Evolutionary conservation across 805 yeast genomes (phyloP).

Genomic region (Saccharomycopsis babjevae): DNA sequence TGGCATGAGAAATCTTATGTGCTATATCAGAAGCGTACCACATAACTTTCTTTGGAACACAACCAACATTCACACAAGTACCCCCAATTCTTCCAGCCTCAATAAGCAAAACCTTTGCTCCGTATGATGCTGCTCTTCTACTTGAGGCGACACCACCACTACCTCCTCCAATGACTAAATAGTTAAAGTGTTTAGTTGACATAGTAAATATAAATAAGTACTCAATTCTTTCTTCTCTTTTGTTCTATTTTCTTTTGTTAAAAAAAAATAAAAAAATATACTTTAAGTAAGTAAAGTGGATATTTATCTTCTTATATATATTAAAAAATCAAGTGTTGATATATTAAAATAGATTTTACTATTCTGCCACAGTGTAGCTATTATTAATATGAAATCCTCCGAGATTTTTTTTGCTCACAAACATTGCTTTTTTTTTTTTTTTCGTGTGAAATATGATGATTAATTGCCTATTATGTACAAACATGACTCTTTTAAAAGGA

Average conservation of each 20-base stretch:
- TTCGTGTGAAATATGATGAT: background rate
- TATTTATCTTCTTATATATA: background rate
- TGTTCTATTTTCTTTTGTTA: background rate
- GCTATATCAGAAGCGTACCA: slow-evolving; percentile 96
- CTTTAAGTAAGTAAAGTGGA: too few relatives aligned
- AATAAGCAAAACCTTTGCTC: slow-evolving; percentile 75
- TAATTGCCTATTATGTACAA: background rate
- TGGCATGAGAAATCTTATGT: slow-evolving; percentile 58
- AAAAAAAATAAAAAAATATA: too few relatives aligned
- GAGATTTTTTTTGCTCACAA: background rate
- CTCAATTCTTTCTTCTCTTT: background rate
- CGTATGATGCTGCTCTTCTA: slow-evolving; percentile 89
- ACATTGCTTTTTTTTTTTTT: background rate
- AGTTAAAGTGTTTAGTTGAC: slow-evolving; percentile 55
- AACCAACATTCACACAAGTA: slow-evolving; percentile 97
- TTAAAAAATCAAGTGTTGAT: too few relatives aligned
- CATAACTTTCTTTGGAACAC: slow-evolving; percentile 98
- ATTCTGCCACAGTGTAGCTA: background rate
- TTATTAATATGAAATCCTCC: background rate
- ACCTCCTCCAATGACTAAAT: slow-evolving; percentile 96
- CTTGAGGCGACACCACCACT: slow-evolving; percentile 99
- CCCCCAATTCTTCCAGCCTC: slow-evolving; percentile 88
- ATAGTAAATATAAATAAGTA: background rate
- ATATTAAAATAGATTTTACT: background rate
- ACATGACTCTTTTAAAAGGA: background rate